Conservation (phyloP, 78 protist genomes). For the Bodo saltans region DNA sequence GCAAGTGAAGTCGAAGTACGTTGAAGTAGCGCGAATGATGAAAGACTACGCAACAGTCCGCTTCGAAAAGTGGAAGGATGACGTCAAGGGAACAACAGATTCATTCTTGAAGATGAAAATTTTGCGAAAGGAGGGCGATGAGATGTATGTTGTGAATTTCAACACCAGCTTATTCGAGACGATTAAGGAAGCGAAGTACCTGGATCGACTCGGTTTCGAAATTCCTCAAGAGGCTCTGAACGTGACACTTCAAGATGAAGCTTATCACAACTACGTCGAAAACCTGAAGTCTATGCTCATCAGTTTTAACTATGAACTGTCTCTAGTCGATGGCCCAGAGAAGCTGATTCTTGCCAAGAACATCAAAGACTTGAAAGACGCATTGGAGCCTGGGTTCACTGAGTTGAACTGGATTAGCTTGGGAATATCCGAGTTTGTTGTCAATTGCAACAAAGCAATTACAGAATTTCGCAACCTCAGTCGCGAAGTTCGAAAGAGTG, state of each 20-base stretch:
- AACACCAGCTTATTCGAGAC: conserved; percentile 26
- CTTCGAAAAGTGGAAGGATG: conserved; percentile 48
- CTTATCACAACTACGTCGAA: conserved; percentile 50
- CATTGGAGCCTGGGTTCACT: conserved; percentile 49
- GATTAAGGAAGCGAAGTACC: conserved; percentile 76
- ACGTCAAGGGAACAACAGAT: conserved; percentile 11
- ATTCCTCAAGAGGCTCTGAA: conserved; percentile 75
- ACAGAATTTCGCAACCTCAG: conserved; percentile 29
- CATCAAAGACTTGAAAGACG: conserved; percentile 26
- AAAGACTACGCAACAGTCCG: conserved; percentile 44
- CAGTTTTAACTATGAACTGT: conserved; percentile 30
- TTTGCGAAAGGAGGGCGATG: conserved; percentile 4
- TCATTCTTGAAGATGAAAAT: conserved; percentile 14
- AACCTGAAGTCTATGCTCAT: conserved; percentile 44
- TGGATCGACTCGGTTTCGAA: conserved; percentile 59
- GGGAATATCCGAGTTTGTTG: conserved; percentile 57
- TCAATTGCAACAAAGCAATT: conserved; percentile 40
- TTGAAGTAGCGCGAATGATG: conserved; percentile 49
- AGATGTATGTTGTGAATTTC: conserved; percentile 61
- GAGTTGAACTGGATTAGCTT: conserved; percentile 83
- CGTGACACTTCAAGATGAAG: conserved; percentile 78
- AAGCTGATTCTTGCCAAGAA: conserved; percentile 26
- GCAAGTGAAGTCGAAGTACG: conserved; percentile 19
- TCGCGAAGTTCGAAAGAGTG: conserved; percentile 58
- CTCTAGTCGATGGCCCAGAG: conserved; percentile 36